Evolutionary conservation across 306 rosid genomes (phyloP), one percentile per base, ranked within the genome.

Genomic region (Abrus pulchellus): DNA sequence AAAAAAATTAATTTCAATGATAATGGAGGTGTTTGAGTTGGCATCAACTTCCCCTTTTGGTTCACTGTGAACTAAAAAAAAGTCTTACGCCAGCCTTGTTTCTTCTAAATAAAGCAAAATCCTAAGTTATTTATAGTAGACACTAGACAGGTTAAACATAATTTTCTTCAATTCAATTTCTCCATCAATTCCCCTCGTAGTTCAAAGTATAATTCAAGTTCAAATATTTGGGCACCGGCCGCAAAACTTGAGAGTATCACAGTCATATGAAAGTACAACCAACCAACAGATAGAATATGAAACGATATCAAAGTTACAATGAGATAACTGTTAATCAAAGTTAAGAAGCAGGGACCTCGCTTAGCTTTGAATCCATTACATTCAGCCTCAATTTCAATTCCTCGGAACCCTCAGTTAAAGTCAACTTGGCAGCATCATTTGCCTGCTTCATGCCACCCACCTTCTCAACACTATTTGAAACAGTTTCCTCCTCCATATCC

Each of bases 351-450:
- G 86, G 74, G 38, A 93, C 98, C 97, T 91, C 98, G 73, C 79
- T 85, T 68, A 91, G 89, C 82, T 90, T 90, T 68, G 89, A 80
- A 55, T 87, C 90, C 85, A 83, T 76, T 50, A 53, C 10, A 66
- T 78, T 77, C 55, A 93, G 84, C 89, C 88, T 90, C 71, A 85
- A 83, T 68, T 83, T 86, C 83, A 90, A 79, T 59, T 87, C 93
- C 82, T 85, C 82, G 54, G 77, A 80, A 78, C 88, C 90, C 80
- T 86, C 86, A 1, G 81, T 60, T 56, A 87, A 77, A 74, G 66
- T 77, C 50, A 71, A 60, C 55, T 80, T 84, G 3, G 47, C 57
- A 28, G 14, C 72, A 70, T 80, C 84, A 77, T 84, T 81, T 32
- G 3, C 80, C 34, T 71, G 80, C 63, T 86, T 84, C 82, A 33